Percentiles rank a stretch among this genome's conserved stretches.
These are phyloP conservation scores for Volvariella volvacea DNA, from an alignment of 1,284 basidiomycete genomes.

Conservation along the genomic window DNA sequence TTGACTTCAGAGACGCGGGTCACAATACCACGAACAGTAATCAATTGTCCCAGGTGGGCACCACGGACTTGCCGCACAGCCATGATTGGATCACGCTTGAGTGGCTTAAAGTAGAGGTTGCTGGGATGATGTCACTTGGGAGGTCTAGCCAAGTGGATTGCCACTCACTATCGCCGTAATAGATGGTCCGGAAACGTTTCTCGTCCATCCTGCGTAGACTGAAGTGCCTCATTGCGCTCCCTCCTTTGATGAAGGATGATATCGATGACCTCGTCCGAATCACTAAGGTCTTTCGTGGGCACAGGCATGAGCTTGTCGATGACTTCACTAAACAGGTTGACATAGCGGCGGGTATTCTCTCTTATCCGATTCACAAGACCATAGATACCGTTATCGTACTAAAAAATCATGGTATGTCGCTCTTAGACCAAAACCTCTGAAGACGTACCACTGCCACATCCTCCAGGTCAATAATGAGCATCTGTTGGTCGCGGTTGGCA, in stretches of 20 bases:
- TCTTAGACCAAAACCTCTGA: not conserved
- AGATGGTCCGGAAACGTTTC: constrained; percentile 78
- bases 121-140: constrained; percentile 34
- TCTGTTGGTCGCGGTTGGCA: constrained; percentile 88
- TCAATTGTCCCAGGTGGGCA: constrained; percentile 81
- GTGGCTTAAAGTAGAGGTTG: constrained; percentile 90
- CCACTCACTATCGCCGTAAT: constrained; percentile 87
- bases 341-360: constrained; percentile 87
- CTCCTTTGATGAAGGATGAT: constrained; percentile 90
- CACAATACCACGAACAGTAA: constrained; percentile 96
- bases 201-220: constrained; percentile 52
- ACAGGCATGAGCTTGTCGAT: constrained; percentile 85
- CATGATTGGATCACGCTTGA: constrained; percentile 65
- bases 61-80: constrained; percentile 92
- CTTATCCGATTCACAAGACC: constrained; percentile 74
- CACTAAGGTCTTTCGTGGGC: constrained; percentile 84
- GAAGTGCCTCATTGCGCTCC: constrained; percentile 78
- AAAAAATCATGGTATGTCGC: constrained; percentile 6
- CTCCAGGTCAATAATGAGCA: constrained; percentile 77
- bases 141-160: not conserved
- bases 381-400: constrained; percentile 62
- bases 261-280: constrained; percentile 89
- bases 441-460: constrained; percentile 62
- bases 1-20: constrained; percentile 99
- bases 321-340: constrained; percentile 84